phyloP scores from a whole-genome alignment of 2,329 filamentous ascomycete species.

The Cladosporium sp. region DNA sequence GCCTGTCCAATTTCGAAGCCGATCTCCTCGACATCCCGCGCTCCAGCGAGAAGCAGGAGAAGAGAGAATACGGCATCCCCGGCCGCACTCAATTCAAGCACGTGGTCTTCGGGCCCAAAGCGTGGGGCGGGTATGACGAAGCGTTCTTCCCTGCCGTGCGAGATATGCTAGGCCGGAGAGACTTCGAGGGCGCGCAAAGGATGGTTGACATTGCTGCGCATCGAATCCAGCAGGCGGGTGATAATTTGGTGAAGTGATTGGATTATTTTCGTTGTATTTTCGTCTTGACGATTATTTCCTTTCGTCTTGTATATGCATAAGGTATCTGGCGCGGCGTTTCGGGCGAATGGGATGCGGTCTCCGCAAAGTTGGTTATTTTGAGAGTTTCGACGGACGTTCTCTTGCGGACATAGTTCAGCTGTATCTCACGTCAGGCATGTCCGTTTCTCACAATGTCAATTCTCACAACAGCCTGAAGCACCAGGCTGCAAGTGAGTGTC shows the following conservation, averaged over 20 bases:
- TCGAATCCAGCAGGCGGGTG: constrained; percentile 64
- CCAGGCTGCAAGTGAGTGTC: too few relatives aligned
- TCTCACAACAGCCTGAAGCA: too few relatives aligned
- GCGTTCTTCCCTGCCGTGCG: constrained; percentile 80
- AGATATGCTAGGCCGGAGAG: constrained; percentile 70
- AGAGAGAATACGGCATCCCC: constrained; percentile 54
- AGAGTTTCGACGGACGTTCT: background rate
- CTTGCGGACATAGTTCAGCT: background rate
- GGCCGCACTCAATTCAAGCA: constrained; percentile 94
- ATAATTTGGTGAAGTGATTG: constrained; percentile 27
- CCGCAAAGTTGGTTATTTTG: background rate
- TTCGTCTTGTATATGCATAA: constrained; percentile 2
- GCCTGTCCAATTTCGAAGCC: constrained; percentile 79
- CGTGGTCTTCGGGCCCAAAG: constrained; percentile 79
- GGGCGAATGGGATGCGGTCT: background rate
- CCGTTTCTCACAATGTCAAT: too few relatives aligned
- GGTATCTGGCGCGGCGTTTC: constrained; percentile 4
- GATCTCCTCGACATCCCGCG: constrained; percentile 76
- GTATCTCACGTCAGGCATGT: background rate
- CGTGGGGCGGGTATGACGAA: constrained; percentile 69
- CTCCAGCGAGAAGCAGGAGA: constrained; percentile 30
- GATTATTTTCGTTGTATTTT: background rate
- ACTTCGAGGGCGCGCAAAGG: constrained; percentile 68
- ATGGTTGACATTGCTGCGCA: constrained; percentile 71
- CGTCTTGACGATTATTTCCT: background rate